phyloP scores from a whole-genome alignment of 129 eudicot species.

The Chrysanthemum lavandulifolium region DNA sequence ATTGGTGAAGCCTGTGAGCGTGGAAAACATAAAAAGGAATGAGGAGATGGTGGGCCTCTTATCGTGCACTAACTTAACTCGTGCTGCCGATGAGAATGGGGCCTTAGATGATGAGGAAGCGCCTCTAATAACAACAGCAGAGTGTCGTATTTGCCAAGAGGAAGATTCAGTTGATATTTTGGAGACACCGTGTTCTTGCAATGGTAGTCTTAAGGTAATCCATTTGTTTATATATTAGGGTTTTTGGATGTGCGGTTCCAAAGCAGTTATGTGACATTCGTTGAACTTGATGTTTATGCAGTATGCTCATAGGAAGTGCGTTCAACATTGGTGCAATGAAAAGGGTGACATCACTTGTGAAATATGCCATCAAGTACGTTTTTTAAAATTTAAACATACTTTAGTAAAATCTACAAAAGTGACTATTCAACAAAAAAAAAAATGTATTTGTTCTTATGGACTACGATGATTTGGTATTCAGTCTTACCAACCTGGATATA shows the following conservation, averaged over 20 bases:
- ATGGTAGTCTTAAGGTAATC: slow-evolving; percentile 89
- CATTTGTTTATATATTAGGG: background rate
- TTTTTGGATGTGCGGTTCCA: background rate
- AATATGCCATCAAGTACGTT: slow-evolving; percentile 88
- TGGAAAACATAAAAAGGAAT: slow-evolving; percentile 20
- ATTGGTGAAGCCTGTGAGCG: slow-evolving; percentile 45
- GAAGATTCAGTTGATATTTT: slow-evolving; percentile 66
- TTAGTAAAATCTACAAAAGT: no score
- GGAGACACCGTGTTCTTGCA: slow-evolving; percentile 88
- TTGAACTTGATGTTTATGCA: slow-evolving; percentile 26
- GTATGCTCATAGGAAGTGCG: slow-evolving; percentile 99
- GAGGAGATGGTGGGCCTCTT: slow-evolving; percentile 52
- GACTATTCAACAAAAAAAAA: no score
- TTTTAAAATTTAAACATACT: background rate
- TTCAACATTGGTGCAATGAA: slow-evolving; percentile 98
- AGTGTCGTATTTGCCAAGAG: slow-evolving; percentile 98
- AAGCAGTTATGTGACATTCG: background rate
- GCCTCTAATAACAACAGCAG: slow-evolving; percentile 64
- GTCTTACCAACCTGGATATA: slow-evolving; percentile 86
- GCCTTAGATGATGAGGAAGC: slow-evolving; percentile 63
- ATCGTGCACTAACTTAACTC: slow-evolving; percentile 30
- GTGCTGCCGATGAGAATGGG: slow-evolving; percentile 40
- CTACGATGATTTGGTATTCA: slow-evolving; percentile 25
- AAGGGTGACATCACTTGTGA: slow-evolving; percentile 96
- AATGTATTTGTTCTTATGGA: no score